Evolutionary conservation across 345 rosid species (phyloP).

Genomic region (Lagerstroemia speciosa): DNA sequence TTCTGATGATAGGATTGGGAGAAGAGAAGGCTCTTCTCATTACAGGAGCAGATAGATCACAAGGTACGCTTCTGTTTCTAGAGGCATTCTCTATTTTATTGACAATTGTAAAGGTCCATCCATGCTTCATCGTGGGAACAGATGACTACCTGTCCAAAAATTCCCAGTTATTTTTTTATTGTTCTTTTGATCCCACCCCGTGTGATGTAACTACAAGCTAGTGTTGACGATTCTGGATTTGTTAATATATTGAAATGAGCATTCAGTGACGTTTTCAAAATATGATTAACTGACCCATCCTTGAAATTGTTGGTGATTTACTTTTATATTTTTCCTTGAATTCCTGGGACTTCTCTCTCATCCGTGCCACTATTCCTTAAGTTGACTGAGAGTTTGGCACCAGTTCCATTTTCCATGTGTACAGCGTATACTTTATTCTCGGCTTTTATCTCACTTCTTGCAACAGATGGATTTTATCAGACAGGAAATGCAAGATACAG

Average conservation of each 20-base stretch:
- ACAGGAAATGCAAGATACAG: slow-evolving; percentile 41
- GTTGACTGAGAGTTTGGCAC: not conserved
- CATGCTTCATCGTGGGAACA: not conserved
- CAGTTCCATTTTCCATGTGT: slow-evolving; percentile 9
- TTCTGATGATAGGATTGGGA: slow-evolving; percentile 50
- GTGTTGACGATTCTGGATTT: not conserved
- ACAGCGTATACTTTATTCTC: not conserved
- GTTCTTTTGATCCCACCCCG: not conserved
- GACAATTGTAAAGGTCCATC: not conserved
- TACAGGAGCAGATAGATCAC: slow-evolving; percentile 75
- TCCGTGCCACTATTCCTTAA: not conserved
- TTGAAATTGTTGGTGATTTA: not conserved
- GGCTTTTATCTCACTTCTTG: slow-evolving; percentile 3
- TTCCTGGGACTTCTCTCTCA: not conserved
- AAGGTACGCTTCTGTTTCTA: slow-evolving; percentile 37
- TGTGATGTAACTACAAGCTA: not conserved
- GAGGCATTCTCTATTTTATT: not conserved
- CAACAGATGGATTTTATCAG: slow-evolving; percentile 59
- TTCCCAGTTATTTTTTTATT: not conserved
- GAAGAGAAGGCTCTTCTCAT: slow-evolving; percentile 51
- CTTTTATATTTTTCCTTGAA: not conserved
- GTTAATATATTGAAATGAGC: not conserved
- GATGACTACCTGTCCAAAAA: not conserved
- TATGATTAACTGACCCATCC: not conserved
- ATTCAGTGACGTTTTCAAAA: not conserved